A percentile compares a stretch with the other conserved stretches of the same genome.
These are phyloP conservation scores for Plasmodium knowlesi DNA, from an alignment of 169 alveolate genomes.

Conservation along the genomic window DNA sequence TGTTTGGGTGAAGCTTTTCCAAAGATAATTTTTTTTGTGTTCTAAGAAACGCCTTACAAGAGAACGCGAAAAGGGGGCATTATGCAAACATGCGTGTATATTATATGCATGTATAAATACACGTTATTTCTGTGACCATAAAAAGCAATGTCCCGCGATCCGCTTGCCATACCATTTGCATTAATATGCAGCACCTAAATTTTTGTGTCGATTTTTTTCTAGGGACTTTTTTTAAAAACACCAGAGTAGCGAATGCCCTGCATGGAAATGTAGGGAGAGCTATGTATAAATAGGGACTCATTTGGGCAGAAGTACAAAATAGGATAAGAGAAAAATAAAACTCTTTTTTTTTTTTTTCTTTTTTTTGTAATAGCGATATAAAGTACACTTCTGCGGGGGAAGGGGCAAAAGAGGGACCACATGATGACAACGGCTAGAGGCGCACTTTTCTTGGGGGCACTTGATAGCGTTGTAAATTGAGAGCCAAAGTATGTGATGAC, in stretches of 20 bases:
- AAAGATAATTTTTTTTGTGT: neutral
- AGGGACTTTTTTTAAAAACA: neutral
- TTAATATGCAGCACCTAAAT: neutral
- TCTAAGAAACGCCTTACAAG: neutral
- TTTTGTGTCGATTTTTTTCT: neutral
- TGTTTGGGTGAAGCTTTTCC: neutral
- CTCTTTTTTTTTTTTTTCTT: neutral
- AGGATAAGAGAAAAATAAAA: neutral
- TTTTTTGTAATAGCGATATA: neutral
- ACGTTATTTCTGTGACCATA: neutral
- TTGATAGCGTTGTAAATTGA: neutral
- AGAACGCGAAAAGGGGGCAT: neutral
- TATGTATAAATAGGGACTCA: neutral
- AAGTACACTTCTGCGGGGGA: neutral
- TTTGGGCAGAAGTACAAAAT: neutral
- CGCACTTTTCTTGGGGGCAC: neutral
- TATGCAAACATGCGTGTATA: neutral
- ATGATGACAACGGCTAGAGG: neutral
- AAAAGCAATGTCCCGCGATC: neutral
- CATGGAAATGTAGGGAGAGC: neutral
- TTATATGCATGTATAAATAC: neutral
- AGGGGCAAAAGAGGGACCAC: neutral
- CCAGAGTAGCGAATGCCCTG: neutral
- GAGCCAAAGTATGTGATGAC: neutral
- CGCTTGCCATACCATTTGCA: neutral